Evolutionary conservation across 2,329 filamentous ascomycete species (phyloP).

Genomic region (Apiospora arundinis): DNA sequence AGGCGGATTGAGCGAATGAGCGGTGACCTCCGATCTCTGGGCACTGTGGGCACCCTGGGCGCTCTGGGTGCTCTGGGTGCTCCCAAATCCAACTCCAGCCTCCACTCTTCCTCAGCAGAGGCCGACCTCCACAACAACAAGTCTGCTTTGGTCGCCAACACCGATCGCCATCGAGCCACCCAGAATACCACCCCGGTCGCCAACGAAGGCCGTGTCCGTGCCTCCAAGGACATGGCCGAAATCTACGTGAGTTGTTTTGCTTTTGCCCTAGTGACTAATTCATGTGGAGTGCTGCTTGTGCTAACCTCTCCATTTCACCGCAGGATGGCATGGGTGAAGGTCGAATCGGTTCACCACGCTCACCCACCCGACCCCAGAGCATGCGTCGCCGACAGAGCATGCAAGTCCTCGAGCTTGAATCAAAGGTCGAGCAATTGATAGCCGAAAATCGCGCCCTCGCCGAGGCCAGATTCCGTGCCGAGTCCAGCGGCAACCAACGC

Average conservation of each 20-base stretch:
- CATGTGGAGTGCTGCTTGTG: background rate
- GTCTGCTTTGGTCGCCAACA: background rate
- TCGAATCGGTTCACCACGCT: constrained; percentile 83
- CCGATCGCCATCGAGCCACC: constrained; percentile 24
- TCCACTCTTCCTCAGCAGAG: constrained; percentile 34
- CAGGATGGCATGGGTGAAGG: constrained; percentile 95
- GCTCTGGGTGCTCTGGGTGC: constrained; percentile 52
- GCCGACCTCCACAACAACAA: constrained; percentile 45
- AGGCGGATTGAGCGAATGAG: constrained; percentile 73
- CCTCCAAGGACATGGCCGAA: constrained; percentile 86
- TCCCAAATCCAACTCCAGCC: constrained; percentile 19
- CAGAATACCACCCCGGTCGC: constrained; percentile 69
- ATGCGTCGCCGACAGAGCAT: constrained; percentile 97
- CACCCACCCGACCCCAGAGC: constrained; percentile 91
- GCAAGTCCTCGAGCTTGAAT: constrained; percentile 92
- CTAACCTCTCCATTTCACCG: constrained; percentile 29
- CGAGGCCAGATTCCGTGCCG: constrained; percentile 73
- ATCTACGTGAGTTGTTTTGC: constrained; percentile 77
- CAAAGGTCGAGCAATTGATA: constrained; percentile 80
- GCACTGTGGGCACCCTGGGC: constrained; percentile 36
- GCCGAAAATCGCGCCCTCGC: constrained; percentile 83
- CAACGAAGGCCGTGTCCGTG: constrained; percentile 84
- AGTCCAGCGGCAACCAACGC: constrained; percentile 69
- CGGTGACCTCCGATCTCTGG: constrained; percentile 76
- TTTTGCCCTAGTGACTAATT: background rate